Evolutionary conservation across 441 rosid genomes (phyloP).

Genomic region (Macaranga tanarius): DNA sequence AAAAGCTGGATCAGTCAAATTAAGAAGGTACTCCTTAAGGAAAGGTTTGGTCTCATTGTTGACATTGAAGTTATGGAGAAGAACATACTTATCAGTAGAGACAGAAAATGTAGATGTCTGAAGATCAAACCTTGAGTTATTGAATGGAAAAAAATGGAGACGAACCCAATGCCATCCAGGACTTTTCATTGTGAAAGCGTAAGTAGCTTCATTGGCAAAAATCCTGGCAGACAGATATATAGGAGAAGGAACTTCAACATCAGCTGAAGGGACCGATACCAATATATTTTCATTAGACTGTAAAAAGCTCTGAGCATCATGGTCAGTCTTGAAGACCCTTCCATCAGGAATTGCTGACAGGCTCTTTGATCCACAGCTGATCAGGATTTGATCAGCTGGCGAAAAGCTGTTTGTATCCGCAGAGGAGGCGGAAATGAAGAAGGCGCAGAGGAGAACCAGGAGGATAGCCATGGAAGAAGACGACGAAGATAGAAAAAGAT

Average conservation of each 20-base stretch:
- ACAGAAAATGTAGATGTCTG: constrained; percentile 53
- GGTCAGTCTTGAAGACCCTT: constrained; percentile 60
- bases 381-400: constrained; percentile 59
- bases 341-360: constrained; percentile 53
- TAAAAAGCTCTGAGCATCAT: constrained; percentile 42
- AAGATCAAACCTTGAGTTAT: constrained; percentile 46
- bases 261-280: constrained; percentile 44
- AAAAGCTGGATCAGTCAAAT: constrained; percentile 46
- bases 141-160: constrained; percentile 60
- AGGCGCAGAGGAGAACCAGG: constrained; percentile 33
- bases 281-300: constrained; percentile 53
- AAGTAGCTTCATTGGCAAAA: constrained; percentile 53
- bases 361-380: constrained; percentile 62
- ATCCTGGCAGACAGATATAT: constrained; percentile 64
- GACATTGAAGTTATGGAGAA: constrained; percentile 57
- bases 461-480: constrained; percentile 40
- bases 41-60: constrained; percentile 31
- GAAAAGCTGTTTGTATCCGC: constrained; percentile 20
- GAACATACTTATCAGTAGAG: constrained; percentile 50
- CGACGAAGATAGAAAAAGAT: constrained; percentile 34
- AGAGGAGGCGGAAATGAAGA: constrained; percentile 5
- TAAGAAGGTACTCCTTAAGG: constrained; percentile 64
- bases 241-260: constrained; percentile 62
- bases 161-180: constrained; percentile 85
- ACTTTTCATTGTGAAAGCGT: constrained; percentile 45